A percentile compares a stretch with the other conserved stretches of the same genome.
phyloP scores from a whole-genome alignment of 176 grass and related monocot species.

The Leersia perrieri region DNA sequence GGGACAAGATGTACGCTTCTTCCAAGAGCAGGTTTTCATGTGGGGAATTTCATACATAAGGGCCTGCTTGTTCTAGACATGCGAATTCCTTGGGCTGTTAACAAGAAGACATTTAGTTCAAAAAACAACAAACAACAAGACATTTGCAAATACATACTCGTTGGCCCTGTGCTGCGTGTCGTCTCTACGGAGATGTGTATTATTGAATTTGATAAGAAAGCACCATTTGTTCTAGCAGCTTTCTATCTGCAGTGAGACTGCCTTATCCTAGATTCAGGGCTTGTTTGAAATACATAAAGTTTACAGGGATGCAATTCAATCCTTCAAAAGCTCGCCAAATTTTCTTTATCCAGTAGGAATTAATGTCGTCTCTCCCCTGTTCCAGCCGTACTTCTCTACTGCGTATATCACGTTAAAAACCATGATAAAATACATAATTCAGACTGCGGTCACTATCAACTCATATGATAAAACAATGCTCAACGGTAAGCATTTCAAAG shows the following conservation, averaged over 20 bases:
- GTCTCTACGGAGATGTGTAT: not conserved
- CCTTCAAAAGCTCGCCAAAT: not conserved
- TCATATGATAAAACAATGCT: not conserved
- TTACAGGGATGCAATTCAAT: not conserved
- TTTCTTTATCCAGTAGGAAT: too few relatives aligned
- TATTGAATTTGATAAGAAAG: not conserved
- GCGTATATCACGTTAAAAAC: too few relatives aligned
- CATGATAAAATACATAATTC: not conserved
- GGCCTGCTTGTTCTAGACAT: not conserved
- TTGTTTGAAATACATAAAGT: not conserved
- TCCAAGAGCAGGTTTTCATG: not conserved
- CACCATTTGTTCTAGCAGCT: not conserved
- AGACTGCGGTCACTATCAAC: not conserved
- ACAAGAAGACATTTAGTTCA: conserved; percentile 2
- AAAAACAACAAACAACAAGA: not conserved
- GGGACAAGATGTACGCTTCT: not conserved
- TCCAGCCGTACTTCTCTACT: too few relatives aligned
- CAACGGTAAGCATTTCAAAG: not conserved
- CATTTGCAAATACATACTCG: conserved; percentile 18
- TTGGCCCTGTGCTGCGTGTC: not conserved
- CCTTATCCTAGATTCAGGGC: not conserved
- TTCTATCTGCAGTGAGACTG: not conserved
- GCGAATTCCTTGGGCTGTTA: not conserved
- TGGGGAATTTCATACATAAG: not conserved
- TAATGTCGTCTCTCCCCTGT: too few relatives aligned